Base-by-base conservation (phyloP, 495 filamentous ascomycete species). In the Beverwykella pulmonaria region DNA sequence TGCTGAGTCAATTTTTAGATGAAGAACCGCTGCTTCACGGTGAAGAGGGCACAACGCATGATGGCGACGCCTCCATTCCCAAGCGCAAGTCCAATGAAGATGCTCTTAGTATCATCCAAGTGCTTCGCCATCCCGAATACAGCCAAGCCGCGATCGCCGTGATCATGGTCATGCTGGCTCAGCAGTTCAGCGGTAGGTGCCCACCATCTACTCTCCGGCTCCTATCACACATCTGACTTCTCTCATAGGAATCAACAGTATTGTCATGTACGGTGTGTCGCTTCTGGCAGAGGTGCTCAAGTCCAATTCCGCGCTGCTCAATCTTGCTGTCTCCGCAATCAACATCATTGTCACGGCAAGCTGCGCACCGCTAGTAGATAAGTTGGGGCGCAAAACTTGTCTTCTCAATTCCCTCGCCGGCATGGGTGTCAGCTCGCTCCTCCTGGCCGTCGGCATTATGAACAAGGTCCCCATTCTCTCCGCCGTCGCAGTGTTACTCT, bases 221-320 rank as follows among this genome's bases (percentile, higher is more conserved):
- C 32, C 6, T 20, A 36, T 8, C 0, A 15, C 22, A 7, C 12
- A 7, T 4, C 17, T 44, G 26, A 60, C 61, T 60, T 39, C 55
- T 22, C 23, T 36, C 14, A 1, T 86, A 30, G 93, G 93, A 27
- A 92, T 98, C 79, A 98, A 98, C 81, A 92, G 90, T 59, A 92
- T 98, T 69, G 88, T 98, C 75, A 97, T 98, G 92, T 98, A 98
- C 77, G 94, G 92, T 8, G 94, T 98, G 1, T 90, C 90, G 3
- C 85, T 98, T 1, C 82, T 98, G 36, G 83, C 87, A 36, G 84
- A 82, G 48, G 84, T 97, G 10, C 78, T 98, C 0, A 89, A 90
- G 8, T 86, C 88, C 25, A 89, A 83, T 30, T 92, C 92, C 0
- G 89, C 88, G 0, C 75, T 92, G 5, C 79, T 98, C 53, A 93